phyloP scores from a whole-genome alignment of 2,329 filamentous ascomycete genomes.

The Dactylellina haptotyla region DNA sequence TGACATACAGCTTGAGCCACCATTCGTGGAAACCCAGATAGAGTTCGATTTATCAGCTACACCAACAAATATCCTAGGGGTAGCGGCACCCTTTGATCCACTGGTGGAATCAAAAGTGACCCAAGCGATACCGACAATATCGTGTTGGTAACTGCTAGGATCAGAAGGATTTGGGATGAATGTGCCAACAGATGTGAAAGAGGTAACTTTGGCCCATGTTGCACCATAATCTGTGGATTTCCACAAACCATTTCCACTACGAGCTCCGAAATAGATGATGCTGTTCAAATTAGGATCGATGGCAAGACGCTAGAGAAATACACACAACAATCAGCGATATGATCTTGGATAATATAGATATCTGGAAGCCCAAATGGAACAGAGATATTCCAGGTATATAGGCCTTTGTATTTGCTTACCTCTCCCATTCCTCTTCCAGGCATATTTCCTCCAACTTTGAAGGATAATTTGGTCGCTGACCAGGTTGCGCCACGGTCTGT shows the following conservation, averaged over 20 bases:
- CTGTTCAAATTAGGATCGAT: slow-evolving; percentile 69
- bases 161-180: slow-evolving; percentile 66
- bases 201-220: slow-evolving; percentile 67
- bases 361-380: no score
- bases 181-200: slow-evolving; percentile 67
- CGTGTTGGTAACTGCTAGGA: slow-evolving; percentile 63
- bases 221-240: slow-evolving; percentile 69
- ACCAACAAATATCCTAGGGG: slow-evolving; percentile 69
- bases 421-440: slow-evolving; percentile 70
- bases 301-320: slow-evolving; percentile 63
- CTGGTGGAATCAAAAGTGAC: slow-evolving; percentile 69
- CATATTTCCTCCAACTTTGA: slow-evolving; percentile 73
- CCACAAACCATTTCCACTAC: slow-evolving; percentile 70
- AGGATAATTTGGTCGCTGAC: slow-evolving; percentile 65
- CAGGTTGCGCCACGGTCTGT: slow-evolving; percentile 68
- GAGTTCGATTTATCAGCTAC: slow-evolving; percentile 66
- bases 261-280: slow-evolving; percentile 70
- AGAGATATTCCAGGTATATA: no score
- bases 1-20: slow-evolving; percentile 65
- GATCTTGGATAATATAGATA: background rate
- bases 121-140: slow-evolving; percentile 66
- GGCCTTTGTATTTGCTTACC: no score
- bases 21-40: slow-evolving; percentile 68
- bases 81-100: slow-evolving; percentile 63
- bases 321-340: background rate